Base-by-base conservation (phyloP, 768 basidiomycete species). In the Serendipita sp. region DNA sequence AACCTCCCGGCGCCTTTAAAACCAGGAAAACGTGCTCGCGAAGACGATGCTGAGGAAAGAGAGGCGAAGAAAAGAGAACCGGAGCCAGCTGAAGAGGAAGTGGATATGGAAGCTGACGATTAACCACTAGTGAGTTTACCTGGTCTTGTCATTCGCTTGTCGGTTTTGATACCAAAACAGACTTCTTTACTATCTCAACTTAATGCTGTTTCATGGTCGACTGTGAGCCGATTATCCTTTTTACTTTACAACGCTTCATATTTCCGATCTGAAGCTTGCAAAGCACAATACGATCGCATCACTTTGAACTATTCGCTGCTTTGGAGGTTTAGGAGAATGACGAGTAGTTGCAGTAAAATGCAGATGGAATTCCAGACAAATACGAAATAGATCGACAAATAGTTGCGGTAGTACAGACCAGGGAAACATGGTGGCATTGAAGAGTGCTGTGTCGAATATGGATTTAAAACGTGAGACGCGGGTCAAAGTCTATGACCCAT, bases 21-120 rank as follows among this genome's bases (percentile, higher is more conserved):
- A 75, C 74, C 64, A 45, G 82, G 80, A 73, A 91, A 87, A 75
- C 79, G 83, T 67, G 80, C 71, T 69, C 77, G 89, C 68, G 88
- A 66, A 26, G 76, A 74, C 26, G 81, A 80, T 48, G 78, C 74
- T 61, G 82, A 77, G 61, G 76, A 76, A 28, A 95, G 94, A 75
- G 81, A 84, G 65, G 82, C 83, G 68, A 89, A 82, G 71, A 74
- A 77, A 45, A 81, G 81, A 53, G 83, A 79, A 61, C 82, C 83
- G 13, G 75, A 75, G 14, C 81, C 74, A 66, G 88, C 89, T 65
- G 91, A 84, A 62, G 87, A 87, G 70, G 90, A 92, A 75, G 94
- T 94, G 86, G 92, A 95, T 74, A 90, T 92, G 69, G 91, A 93
- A 64, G 90, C 93, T 58, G 91, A 96, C 51, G 72, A 74, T 50